phyloP scores from a whole-genome alignment of 176 grass and related monocot species.

The Rhipidocladum racemiflorum region DNA sequence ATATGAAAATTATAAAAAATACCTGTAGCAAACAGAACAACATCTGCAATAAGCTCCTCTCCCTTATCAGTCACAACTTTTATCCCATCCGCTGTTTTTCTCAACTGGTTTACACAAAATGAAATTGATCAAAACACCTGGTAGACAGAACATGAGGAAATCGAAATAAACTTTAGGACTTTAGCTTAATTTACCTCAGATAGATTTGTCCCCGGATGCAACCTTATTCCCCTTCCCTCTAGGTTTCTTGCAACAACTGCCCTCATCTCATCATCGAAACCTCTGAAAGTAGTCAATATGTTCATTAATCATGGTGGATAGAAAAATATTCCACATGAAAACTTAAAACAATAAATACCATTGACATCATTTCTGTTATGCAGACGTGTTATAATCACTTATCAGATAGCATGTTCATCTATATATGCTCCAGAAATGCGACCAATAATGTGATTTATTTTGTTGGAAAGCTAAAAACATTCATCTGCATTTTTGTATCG shows the following conservation, averaged over 20 bases:
- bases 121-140: conserved; percentile 3
- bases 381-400: background rate
- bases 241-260: conserved; percentile 83
- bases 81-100: conserved; percentile 72
- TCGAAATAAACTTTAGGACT: background rate
- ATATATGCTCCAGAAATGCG: background rate
- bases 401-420: background rate
- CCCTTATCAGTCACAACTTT: conserved; percentile 83
- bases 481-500: background rate
- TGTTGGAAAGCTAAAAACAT: background rate
- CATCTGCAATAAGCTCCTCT: conserved; percentile 78
- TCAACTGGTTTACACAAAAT: conserved; percentile 63
- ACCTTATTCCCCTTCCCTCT: conserved; percentile 76
- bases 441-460: background rate
- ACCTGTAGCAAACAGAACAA: conserved; percentile 99
- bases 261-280: conserved; percentile 98
- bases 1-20: background rate
- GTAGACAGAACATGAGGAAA: background rate
- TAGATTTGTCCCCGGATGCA: conserved; percentile 71
- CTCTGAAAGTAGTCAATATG: conserved; percentile 37
- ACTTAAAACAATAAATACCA: background rate
- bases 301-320: too few relatives aligned
- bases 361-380: background rate
- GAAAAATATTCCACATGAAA: background rate
- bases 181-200: conserved; percentile 52